Evolutionary conservation across 352 stramenopile genomes (phyloP), one percentile per base, ranked within the genome.

Genomic region (Pythium volutum): DNA sequence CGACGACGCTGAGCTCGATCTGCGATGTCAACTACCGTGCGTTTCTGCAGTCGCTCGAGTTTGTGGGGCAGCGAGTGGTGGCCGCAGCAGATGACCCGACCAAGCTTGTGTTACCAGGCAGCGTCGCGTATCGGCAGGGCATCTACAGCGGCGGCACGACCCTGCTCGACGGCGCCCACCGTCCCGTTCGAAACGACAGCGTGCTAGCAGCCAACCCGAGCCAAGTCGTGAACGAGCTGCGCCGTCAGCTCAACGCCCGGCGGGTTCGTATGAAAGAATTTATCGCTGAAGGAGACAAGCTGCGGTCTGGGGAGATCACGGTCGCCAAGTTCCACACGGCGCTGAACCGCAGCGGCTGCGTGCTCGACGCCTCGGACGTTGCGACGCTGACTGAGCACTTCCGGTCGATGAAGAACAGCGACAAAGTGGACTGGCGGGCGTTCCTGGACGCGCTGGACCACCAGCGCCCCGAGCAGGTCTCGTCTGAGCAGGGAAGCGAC

Each of bases 241-340:
- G 75, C 16, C 79, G 77, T 12, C 85, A 94, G 58, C 47, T 91
- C 0, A 79, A 67, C 38, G 46, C 71, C 11, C 86, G 85, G 39
- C 83, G 85, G 3, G 81, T 94, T 34, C 82, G 85, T 10, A 74
- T 94, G 59, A 94, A 93, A 65, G 83, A 94, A 51, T 94, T 94
- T 49, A 71, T 94, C 23, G 69, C 74, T 1, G 85, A 94, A 56
- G 83, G 82, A 12, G 85, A 93, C 65, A 91, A 91, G 29, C 59
- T 94, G 45, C 83, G 85, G 1, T 86, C 81, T 0, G 85, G 85
- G 3, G 85, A 93, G 60, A 89, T 94, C 71, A 89, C 83, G 5
- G 56, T 93, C 16, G 79, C 85, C 31, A 94, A 94, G 65, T 93
- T 94, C 63, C 83, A 93, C 67, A 94, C 85, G 1, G 85, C 85